Evolutionary conservation across 2,329 filamentous ascomycete species (phyloP), one percentile per base, ranked within the genome.

Genomic region (Botrytis tulipae): DNA sequence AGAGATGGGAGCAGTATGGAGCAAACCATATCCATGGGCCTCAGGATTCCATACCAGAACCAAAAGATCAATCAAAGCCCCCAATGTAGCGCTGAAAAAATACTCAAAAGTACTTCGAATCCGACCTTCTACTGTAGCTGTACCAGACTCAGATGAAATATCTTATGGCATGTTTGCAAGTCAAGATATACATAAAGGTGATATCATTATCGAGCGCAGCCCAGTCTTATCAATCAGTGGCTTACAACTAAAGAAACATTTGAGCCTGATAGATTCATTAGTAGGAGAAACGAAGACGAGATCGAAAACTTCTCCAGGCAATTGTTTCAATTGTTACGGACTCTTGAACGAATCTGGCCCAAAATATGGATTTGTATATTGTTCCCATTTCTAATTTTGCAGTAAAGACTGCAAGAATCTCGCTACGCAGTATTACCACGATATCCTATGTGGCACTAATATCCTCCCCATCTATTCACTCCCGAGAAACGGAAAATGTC

Each of bases 101-200:
- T 65, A 29, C 12, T 65, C 62, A 20, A 32, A 65, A 29, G 18
- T 46, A 25, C 42, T 25, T 2, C 20, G 2, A 32, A 65, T 65
- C 0, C 18, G 14, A 32, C n/a, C 29, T 46, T 65, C 29, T 0
- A 65, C 29, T 48, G 10, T 65, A 18, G 20, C 9, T 32, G 14
- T 48, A 46, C 14, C 62, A 48, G 6, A 16, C 42, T 46, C 42
- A 2, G 18, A 35, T 25, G 29, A 32, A 32, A 3, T 48, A 8
- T 65, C 42, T 29, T 65, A 65, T 20, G n/a, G 62, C 5, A 48
- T 73, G 12, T 75, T 75, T 40, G 66, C 74, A n/a, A 74, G 54
- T 8, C 29, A 59, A 16, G 48, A 70, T 68, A 65, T 65, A 20
- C 20, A 35, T 44, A 20, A 20, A 22, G 29, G 18, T 10, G 42